phyloP scores from a whole-genome alignment of 1,284 basidiomycete species.

The Rhodotorula sp. region DNA sequence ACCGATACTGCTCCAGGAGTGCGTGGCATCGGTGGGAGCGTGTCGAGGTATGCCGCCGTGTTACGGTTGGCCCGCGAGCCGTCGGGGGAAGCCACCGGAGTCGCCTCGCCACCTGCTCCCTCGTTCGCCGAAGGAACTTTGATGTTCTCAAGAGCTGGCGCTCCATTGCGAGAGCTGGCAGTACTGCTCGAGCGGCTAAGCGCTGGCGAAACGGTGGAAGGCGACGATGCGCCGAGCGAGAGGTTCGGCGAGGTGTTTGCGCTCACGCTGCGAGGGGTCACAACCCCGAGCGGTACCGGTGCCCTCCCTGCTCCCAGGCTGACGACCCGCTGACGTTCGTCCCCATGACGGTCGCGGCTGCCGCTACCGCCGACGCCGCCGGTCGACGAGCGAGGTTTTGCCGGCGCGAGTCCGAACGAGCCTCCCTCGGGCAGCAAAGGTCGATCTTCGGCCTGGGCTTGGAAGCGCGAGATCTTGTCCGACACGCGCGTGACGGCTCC shows the following conservation, averaged over 20 bases:
- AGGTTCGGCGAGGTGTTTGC: slow-evolving; percentile 4
- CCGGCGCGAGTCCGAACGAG: slow-evolving; percentile 28
- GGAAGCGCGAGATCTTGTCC: slow-evolving; percentile 36
- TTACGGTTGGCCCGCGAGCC: not conserved
- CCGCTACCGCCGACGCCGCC: not conserved
- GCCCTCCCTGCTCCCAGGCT: slow-evolving; percentile 35
- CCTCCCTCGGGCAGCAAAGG: slow-evolving; percentile 30
- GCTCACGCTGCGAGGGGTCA: slow-evolving; percentile 25
- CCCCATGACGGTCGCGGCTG: not conserved
- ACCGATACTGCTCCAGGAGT: slow-evolving; percentile 32
- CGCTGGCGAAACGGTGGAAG: slow-evolving; percentile 4
- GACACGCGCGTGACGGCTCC: slow-evolving; percentile 19
- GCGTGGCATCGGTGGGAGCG: slow-evolving; percentile 14
- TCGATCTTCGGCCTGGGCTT: slow-evolving; percentile 17
- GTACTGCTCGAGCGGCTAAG: not conserved
- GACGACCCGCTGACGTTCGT: slow-evolving; percentile 23
- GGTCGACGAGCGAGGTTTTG: slow-evolving; percentile 2
- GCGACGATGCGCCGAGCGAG: slow-evolving; percentile 8
- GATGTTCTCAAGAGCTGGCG: not conserved
- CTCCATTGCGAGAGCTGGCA: not conserved
- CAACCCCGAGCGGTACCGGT: slow-evolving; percentile 25
- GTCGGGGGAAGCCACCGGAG: slow-evolving; percentile 10
- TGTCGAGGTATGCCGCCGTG: not conserved
- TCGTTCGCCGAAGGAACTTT: not conserved
- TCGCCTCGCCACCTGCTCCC: not conserved